Percentiles rank a stretch among this genome's conserved stretches.
phyloP scores from a whole-genome alignment of 768 basidiomycete genomes.

The Suillus fuscotomentosus region DNA sequence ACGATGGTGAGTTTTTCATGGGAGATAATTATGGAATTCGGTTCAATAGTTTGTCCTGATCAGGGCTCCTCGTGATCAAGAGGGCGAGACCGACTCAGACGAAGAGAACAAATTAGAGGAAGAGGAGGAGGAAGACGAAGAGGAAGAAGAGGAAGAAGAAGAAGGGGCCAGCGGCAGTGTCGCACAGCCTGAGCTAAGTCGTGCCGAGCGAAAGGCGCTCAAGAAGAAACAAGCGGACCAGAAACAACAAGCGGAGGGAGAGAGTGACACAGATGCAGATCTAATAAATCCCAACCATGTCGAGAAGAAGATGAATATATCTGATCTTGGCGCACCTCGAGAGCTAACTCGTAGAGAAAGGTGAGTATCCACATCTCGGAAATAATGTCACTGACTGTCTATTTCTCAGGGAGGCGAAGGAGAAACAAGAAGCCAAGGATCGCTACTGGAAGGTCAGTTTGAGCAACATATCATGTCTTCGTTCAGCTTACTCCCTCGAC shows the following conservation, averaged over 20 bases:
- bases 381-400: background rate
- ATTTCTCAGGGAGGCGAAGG: constrained; percentile 77
- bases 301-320: constrained; percentile 70
- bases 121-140: constrained; percentile 40
- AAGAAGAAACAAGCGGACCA: constrained; percentile 76
- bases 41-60: background rate
- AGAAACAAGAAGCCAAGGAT: constrained; percentile 87
- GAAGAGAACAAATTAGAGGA: constrained; percentile 39
- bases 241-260: constrained; percentile 40
- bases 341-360: constrained; percentile 66
- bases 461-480: background rate
- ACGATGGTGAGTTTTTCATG: constrained; percentile 38
- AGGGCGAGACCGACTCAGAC: constrained; percentile 40
- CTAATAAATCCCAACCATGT: constrained; percentile 80
- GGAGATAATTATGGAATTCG: background rate
- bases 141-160: constrained; percentile 39
- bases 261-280: constrained; percentile 63
- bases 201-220: constrained; percentile 71
- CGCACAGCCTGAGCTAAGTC: constrained; percentile 57
- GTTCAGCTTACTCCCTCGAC: background rate
- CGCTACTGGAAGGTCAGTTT: constrained; percentile 77
- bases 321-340: constrained; percentile 65
- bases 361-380: constrained; percentile 32
- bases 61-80: constrained; percentile 40
- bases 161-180: constrained; percentile 24